Evolutionary conservation across 208 protist species (phyloP).

Genomic region (Wallacemonas sp.): DNA sequence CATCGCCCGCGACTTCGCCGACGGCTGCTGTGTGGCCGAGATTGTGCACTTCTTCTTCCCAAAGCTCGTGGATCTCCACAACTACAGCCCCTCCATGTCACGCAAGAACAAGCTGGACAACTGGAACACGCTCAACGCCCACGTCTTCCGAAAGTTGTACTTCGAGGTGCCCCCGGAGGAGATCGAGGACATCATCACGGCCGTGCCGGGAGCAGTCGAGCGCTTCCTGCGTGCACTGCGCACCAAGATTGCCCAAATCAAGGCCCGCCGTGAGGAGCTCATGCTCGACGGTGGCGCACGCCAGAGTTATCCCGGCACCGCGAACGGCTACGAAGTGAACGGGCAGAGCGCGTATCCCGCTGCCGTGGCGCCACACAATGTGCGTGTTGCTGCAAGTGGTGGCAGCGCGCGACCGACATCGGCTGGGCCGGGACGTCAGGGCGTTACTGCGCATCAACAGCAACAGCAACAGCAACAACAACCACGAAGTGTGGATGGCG

Average conservation of each 20-base stretch:
- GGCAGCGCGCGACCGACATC: background rate
- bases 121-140: slow-evolving; percentile 96
- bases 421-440: background rate
- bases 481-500: background rate
- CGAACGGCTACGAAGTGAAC: background rate
- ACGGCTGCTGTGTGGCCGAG: slow-evolving; percentile 97
- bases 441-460: background rate
- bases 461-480: too few species aligned
- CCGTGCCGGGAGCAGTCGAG: slow-evolving; percentile 93
- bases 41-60: slow-evolving; percentile 97
- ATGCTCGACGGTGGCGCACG: background rate
- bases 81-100: slow-evolving; percentile 94
- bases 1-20: slow-evolving; percentile 97
- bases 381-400: background rate
- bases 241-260: slow-evolving; percentile 89
- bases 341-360: background rate
- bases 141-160: slow-evolving; percentile 94
- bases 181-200: slow-evolving; percentile 88
- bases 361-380: background rate
- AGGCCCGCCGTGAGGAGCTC: slow-evolving; percentile 48
- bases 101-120: slow-evolving; percentile 95
- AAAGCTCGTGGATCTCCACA: slow-evolving; percentile 98
- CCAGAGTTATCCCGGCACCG: background rate
- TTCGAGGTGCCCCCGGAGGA: slow-evolving; percentile 90
- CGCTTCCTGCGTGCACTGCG: slow-evolving; percentile 92